These are phyloP conservation scores for Tolypocladium nubicola DNA, from an alignment of 2,329 filamentous ascomycete species.

Conservation along the genomic window DNA sequence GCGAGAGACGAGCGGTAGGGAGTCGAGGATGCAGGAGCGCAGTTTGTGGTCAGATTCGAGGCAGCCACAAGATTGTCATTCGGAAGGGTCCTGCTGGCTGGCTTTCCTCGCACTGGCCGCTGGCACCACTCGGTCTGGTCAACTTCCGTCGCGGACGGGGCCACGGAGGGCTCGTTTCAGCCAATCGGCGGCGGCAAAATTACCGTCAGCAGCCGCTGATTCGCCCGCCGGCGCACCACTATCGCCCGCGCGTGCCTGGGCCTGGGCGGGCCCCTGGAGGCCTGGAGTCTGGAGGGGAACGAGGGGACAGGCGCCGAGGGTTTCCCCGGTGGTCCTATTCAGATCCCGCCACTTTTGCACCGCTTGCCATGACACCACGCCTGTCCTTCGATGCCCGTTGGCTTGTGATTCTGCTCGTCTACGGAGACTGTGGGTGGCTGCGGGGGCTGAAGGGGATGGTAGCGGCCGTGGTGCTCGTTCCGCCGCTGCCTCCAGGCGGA, in stretches of 20 bases:
- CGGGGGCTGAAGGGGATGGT: neutral
- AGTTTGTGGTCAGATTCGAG: neutral
- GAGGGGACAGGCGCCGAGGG: neutral
- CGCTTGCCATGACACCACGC: neutral
- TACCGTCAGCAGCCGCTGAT: constrained; percentile 15
- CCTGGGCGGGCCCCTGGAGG: neutral
- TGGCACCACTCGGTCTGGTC: constrained; percentile 13
- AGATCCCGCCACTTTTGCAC: neutral
- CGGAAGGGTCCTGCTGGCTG: neutral
- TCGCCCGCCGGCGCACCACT: neutral
- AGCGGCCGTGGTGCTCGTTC: neutral
- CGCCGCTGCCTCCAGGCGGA: neutral
- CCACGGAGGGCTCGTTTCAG: neutral
- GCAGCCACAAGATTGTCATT: neutral
- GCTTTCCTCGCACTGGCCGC: neutral
- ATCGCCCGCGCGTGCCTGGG: neutral
- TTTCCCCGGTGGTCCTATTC: neutral
- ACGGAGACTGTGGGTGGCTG: too few species aligned
- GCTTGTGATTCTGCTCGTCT: neutral
- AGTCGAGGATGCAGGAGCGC: neutral
- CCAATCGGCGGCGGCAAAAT: constrained; percentile 18
- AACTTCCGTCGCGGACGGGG: constrained; percentile 12
- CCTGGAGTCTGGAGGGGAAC: neutral
- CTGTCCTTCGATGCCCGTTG: neutral
- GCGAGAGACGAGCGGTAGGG: neutral